Conservation (phyloP, 2,329 filamentous ascomycete species). For the Talaromyces sp. region DNA sequence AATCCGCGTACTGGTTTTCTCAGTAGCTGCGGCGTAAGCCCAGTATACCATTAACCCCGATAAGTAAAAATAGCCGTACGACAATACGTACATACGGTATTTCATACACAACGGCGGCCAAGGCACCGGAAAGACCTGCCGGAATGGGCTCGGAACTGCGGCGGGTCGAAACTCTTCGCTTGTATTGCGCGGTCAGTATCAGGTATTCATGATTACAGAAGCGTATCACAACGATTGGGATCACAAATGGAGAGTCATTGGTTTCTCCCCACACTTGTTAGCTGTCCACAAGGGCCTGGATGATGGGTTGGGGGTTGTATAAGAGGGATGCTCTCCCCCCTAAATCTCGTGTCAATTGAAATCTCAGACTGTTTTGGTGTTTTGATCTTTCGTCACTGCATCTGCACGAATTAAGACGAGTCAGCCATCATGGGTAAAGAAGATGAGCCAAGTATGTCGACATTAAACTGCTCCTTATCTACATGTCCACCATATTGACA, state of each 20-base stretch:
- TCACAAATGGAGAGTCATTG: neutral
- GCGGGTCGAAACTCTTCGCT: neutral
- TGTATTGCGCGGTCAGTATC: neutral
- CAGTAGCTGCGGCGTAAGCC: neutral
- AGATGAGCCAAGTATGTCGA: slow-evolving; percentile 31
- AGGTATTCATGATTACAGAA: neutral
- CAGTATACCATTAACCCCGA: neutral
- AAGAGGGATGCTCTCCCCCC: neutral
- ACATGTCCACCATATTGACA: neutral
- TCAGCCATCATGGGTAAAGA: slow-evolving; percentile 35
- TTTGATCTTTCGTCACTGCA: neutral
- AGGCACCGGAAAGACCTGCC: slow-evolving; percentile 6
- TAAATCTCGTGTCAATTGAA: neutral
- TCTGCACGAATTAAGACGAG: neutral
- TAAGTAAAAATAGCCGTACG: neutral
- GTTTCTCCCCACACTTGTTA: neutral
- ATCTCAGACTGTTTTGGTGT: neutral
- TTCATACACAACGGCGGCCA: neutral
- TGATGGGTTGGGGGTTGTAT: neutral
- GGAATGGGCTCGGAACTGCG: neutral
- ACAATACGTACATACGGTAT: neutral
- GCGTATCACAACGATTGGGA: neutral
- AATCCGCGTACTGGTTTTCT: neutral
- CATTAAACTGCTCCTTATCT: neutral
- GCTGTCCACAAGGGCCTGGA: neutral